Base-by-base conservation (phyloP, 2,329 filamentous ascomycete genomes). In the Nannizziopsis arthrosporioides region DNA sequence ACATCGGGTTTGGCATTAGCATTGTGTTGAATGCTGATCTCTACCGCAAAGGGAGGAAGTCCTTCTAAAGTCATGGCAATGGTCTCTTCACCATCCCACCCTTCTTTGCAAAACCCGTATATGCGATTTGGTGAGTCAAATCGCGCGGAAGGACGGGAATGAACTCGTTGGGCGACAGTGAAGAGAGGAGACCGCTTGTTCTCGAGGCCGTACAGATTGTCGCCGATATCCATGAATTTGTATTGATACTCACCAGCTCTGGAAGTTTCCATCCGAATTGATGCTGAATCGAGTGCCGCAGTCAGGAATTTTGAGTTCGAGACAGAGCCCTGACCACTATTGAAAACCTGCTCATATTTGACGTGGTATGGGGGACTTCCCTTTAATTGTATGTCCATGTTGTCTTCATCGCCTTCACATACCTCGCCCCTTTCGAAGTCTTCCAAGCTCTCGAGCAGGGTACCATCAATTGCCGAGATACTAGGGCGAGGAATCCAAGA, bases 41-140 rank as follows among this genome's bases (percentile, higher is more conserved):
- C 92, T 3, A 98, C 72, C 42, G 82, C 82, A 69, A 98, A 98
- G 0, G 92, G 92, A 5, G 90, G 80, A 12, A 82, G 73, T 35
- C 92, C 92, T 51, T 84, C 84, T 14, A 98, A 74, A 1, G 78
- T 81, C 51, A 98, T 83, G 0, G 90, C 89, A 47, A 98, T 94
- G 36, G 78, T 80, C 60, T 98, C 89, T 58, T 93, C 86, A 30
- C 81, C 79, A 47, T 80, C 79, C 44, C 84, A 77, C 58, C 94
- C 86, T 58, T 94, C 86, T 63, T 88, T 83, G 68, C 92, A 98
- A 67, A 90, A 94, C 63, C 92, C 94, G 73, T 95, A 95, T 0
- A 86, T 89, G 64, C 92, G 92, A 12, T 89, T 89, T 2, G 89
- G 86, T 55, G 85, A 85, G 50, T 77, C 75, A 61, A 98, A 98